Evolutionary conservation across 495 filamentous ascomycete species (phyloP), one percentile per base, ranked within the genome.

Genomic region (Xylaria nigripes): DNA sequence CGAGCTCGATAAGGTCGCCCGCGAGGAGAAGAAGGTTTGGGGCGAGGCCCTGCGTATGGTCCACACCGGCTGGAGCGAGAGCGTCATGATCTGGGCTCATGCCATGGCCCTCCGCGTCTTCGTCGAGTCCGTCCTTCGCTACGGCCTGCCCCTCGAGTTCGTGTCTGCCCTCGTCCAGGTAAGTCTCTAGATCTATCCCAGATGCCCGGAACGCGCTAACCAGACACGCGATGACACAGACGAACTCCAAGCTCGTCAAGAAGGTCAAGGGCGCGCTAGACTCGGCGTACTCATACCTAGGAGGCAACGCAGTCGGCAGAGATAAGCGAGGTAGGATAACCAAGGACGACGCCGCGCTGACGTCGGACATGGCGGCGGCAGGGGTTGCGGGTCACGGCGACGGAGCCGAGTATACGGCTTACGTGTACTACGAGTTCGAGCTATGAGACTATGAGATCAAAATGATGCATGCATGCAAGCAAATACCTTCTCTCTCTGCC

Each of bases 391-490:
- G 71, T 36, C 62, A 70, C 2, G 86, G 82, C 30, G 84, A 87
- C 56, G 83, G 81, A 43, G 80, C 81, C 55, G 93, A 96, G 63
- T 98, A 96, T 72, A 89, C 89, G 52, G 83, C 93, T 25, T 98
- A 94, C 72, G 94, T 96, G 67, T 96, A 89, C 73, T 98, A 96
- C 72, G 89, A 96, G 61, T 90, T 96, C 67, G 86, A 90, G 65
- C 52, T 67, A 52, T 67, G 61, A 53, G 22, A n/a, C 29, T 30
- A 15, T 30, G n/a, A 42, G n/a, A n/a, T n/a, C n/a, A 21, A 3
- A 23, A 41, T 30, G 36, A 40, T 40, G n/a, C 36, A 40, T 40
- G 40, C 19, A 36, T 50, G 50, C 48, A 58, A 38, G 43, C 36
- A 43, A 5, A 25, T 15, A 2, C 18, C 36, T 16, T 29, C 4